Conservation (phyloP, 176 grass and related monocot species). For the Phragmites australis region DNA sequence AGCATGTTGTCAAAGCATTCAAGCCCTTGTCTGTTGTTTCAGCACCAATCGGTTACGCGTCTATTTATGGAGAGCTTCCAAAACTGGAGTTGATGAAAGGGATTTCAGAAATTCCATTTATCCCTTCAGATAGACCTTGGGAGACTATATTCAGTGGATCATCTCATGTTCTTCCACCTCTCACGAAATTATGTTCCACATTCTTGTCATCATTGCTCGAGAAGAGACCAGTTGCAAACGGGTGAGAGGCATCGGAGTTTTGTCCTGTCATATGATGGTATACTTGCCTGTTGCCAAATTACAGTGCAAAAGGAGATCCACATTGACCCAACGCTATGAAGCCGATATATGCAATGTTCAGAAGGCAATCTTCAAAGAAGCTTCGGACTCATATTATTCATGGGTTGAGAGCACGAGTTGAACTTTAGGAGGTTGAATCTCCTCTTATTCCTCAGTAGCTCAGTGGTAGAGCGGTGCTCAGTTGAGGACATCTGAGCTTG, state of each 20-base stretch:
- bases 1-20: neutral
- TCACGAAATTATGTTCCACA: slow-evolving; percentile 67
- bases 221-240: slow-evolving; percentile 48
- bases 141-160: slow-evolving; percentile 92
- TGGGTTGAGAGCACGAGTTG: neutral
- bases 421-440: neutral
- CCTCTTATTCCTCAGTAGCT: neutral
- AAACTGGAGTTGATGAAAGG: slow-evolving; percentile 50
- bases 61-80: slow-evolving; percentile 77
- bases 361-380: neutral
- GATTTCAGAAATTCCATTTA: slow-evolving; percentile 59
- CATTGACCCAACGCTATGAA: neutral
- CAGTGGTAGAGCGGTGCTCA: too few relatives aligned
- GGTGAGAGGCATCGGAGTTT: slow-evolving; percentile 23
- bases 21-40: slow-evolving; percentile 40
- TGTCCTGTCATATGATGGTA: neutral
- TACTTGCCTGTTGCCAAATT: neutral
- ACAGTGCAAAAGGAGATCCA: neutral
- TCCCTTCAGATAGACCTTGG: slow-evolving; percentile 83
- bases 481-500: neutral
- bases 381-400: neutral
- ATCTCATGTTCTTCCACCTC: slow-evolving; percentile 78
- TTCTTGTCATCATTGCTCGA: slow-evolving; percentile 87
- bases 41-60: slow-evolving; percentile 69
- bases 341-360: neutral